Percentiles rank a stretch among this genome's conserved stretches.
phyloP scores from a whole-genome alignment of 1,284 basidiomycete genomes.

The Leucocoprinus gongylophorus region DNA sequence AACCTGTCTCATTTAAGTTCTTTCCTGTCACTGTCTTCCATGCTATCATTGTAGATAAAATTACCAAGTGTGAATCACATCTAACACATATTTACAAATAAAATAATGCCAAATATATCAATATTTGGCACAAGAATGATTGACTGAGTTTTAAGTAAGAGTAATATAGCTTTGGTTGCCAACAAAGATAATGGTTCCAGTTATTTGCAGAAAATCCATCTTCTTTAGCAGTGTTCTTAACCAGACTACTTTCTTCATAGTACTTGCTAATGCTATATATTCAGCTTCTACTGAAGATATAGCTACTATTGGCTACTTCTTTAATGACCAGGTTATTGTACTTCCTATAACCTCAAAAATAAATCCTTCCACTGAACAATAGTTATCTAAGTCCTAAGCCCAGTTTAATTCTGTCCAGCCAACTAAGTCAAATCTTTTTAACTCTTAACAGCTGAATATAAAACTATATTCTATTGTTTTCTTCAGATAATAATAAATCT shows the following conservation, averaged over 20 bases:
- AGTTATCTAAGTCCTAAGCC: background rate
- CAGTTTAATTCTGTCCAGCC: conserved; percentile 7
- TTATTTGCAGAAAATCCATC: no score
- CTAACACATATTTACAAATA: no score
- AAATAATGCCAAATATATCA: no score
- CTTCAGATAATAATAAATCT: background rate
- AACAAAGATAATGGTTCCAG: conserved; percentile 19
- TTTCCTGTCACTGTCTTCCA: no score
- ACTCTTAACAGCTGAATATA: background rate
- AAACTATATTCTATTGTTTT: conserved; percentile 27
- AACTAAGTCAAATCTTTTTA: background rate
- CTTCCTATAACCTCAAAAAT: background rate
- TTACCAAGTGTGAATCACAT: no score
- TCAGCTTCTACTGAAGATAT: background rate
- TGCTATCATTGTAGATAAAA: no score
- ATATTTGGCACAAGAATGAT: no score
- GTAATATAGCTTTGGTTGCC: conserved; percentile 34
- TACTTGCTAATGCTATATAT: background rate
- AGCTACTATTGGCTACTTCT: conserved; percentile 1
- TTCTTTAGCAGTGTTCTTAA: conserved; percentile 8
- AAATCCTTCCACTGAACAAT: background rate
- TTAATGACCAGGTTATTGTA: background rate
- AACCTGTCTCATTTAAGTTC: no score
- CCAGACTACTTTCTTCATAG: conserved; percentile 1
- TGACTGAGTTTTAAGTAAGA: conserved; percentile 23